Percentiles rank a stretch among this genome's conserved stretches.
Evolutionary conservation across 495 filamentous ascomycete genomes (phyloP).

Genomic region (Talaromyces nanjingensis): DNA sequence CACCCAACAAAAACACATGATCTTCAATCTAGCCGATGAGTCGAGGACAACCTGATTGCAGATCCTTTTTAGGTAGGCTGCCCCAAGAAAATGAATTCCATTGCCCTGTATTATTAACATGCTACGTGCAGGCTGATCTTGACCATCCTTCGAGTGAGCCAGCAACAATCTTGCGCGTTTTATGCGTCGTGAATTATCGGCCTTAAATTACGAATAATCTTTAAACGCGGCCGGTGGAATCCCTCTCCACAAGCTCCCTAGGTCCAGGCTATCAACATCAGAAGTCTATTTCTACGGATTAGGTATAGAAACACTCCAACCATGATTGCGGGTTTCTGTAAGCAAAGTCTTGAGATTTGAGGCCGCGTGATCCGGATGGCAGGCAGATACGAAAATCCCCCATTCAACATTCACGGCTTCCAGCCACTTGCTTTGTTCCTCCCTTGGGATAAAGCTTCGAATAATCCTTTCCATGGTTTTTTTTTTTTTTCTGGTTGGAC

Average conservation of each 20-base stretch:
- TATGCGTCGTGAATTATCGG: background rate
- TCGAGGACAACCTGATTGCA: background rate
- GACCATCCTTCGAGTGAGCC: background rate
- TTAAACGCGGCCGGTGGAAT: background rate
- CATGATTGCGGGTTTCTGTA: background rate
- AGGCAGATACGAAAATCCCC: background rate
- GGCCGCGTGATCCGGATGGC: background rate
- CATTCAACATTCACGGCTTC: too few species aligned
- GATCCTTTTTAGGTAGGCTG: background rate
- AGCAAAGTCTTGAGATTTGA: background rate
- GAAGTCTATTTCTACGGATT: background rate
- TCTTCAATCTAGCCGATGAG: background rate
- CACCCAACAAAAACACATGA: too few species aligned
- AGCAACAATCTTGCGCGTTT: background rate
- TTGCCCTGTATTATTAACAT: too few species aligned
- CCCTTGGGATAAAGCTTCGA: too few species aligned
- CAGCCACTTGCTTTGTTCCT: too few species aligned
- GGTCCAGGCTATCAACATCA: background rate
- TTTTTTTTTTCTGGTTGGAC: too few species aligned
- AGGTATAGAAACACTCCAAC: background rate
- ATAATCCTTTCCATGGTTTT: too few species aligned
- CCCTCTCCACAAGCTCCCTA: background rate
- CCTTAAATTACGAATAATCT: background rate
- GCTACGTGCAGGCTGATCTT: too few species aligned
- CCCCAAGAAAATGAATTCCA: too few species aligned